Evolutionary conservation across 352 stramenopile genomes (phyloP), one percentile per base, ranked within the genome.

Genomic region (Phytophthora chlamydospora): DNA sequence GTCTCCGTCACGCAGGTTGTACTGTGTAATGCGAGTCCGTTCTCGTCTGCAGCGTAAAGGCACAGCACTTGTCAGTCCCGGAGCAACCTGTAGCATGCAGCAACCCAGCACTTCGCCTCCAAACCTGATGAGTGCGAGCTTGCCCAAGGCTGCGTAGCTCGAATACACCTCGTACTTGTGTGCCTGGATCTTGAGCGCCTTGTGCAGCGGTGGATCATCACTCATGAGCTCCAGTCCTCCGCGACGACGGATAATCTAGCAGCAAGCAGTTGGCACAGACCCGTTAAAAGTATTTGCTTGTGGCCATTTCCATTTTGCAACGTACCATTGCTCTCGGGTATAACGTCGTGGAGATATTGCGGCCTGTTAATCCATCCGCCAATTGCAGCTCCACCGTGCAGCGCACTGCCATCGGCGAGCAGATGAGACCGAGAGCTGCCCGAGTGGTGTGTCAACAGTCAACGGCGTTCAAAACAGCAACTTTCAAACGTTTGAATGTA

Each of bases 161-260:
- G 81, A 93, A 65, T 91, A 93, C 19, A 91, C 62, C 57, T 90
- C 81, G 58, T 83, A 75, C 44, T 65, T 66, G 58, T 80, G 72
- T n/a, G 65, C 45, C 48, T 72, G 64, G 31, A 89, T 48, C 47
- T 75, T 77, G 21, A 90, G 42, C 17, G 81, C 79, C 52, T 86
- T 88, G 57, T 58, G 78, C 46, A 87, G 46, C 35, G 68, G 67
- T 34, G 79, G 76, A 39, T 80, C 62, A 9, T 88, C 76, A 10
- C 68, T 82, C 44, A 75, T 71, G 39, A 88, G 38, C 45, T 89
- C 78, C 17, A 90, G 49, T 29, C 81, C 81, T 3, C 78, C 78
- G 27, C 77, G 78, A 0, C 81, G 73, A 53, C 76, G 68, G 66
- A 83, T 68, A 16, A 89, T 31, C 69, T 83, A 41, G 3, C 14